A percentile compares a stretch with the other conserved stretches of the same genome.
These are phyloP conservation scores for Cicer judaicum DNA, from an alignment of 306 rosid genomes.

Conservation along the genomic window DNA sequence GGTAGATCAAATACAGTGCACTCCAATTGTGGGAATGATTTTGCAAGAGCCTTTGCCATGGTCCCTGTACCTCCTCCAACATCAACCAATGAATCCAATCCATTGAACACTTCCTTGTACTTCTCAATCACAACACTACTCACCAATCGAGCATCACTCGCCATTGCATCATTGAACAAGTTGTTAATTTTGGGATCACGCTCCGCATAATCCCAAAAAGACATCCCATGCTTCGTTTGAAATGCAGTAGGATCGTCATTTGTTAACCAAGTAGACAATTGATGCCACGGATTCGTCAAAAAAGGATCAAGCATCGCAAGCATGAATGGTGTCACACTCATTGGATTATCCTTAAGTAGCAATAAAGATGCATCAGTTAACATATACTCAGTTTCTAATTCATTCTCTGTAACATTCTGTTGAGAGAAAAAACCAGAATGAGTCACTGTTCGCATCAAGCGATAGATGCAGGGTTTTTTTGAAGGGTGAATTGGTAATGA, in stretches of 20 bases:
- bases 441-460: constrained; percentile 38
- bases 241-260: constrained; percentile 21
- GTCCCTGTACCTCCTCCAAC: constrained; percentile 48
- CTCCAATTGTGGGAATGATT: constrained; percentile 13
- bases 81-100: constrained; percentile 45
- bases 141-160: constrained; percentile 21
- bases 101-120: not conserved
- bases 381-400: not conserved
- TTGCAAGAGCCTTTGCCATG: constrained; percentile 36
- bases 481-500: constrained; percentile 36
- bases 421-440: constrained; percentile 36
- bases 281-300: not conserved
- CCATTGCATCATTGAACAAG: constrained; percentile 36
- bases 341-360: not conserved
- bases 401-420: not conserved
- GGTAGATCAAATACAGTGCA: constrained; percentile 18
- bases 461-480: not conserved
- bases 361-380: constrained; percentile 23
- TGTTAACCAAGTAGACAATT: constrained; percentile 32
- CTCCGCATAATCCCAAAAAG: constrained; percentile 4
- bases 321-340: not conserved
- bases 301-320: not conserved
- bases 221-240: not conserved
- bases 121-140: constrained; percentile 26
- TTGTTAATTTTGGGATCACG: not conserved